Conservation (phyloP, 352 stramenopile species). For the Phytophthora palmivora region DNA sequence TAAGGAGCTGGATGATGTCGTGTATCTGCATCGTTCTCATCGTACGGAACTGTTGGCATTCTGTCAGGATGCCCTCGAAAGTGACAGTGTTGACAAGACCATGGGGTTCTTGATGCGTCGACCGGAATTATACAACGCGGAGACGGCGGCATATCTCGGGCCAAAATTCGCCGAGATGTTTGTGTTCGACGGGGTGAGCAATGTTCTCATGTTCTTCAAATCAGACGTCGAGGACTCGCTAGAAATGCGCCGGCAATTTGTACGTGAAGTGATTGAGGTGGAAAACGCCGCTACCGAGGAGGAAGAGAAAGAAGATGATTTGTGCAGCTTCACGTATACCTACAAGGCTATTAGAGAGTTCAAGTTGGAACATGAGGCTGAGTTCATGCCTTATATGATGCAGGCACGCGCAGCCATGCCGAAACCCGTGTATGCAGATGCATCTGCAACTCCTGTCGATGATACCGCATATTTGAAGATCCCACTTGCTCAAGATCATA, state of each 20-base stretch:
- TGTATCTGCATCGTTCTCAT: constrained; percentile 58
- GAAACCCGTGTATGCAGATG: constrained; percentile 38
- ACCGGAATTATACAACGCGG: constrained; percentile 55
- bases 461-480: constrained; percentile 54
- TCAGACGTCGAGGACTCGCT: constrained; percentile 51
- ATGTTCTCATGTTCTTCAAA: constrained; percentile 70
- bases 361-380: constrained; percentile 66
- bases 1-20: constrained; percentile 73
- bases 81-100: constrained; percentile 72
- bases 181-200: constrained; percentile 52
- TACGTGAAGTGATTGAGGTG: constrained; percentile 74
- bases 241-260: constrained; percentile 62
- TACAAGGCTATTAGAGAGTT: constrained; percentile 65
- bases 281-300: constrained; percentile 45
- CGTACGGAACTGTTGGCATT: constrained; percentile 55
- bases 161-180: constrained; percentile 75
- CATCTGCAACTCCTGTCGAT: constrained; percentile 35
- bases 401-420: constrained; percentile 34
- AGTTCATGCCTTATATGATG: constrained; percentile 75
- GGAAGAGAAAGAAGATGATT: constrained; percentile 36
- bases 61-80: constrained; percentile 65
- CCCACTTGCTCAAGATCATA: constrained; percentile 45
- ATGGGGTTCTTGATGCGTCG: constrained; percentile 67
- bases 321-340: constrained; percentile 37
- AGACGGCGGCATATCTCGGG: constrained; percentile 47